Base-by-base conservation (phyloP, 208 protist species). In the Endotrypanum monterogeii region DNA sequence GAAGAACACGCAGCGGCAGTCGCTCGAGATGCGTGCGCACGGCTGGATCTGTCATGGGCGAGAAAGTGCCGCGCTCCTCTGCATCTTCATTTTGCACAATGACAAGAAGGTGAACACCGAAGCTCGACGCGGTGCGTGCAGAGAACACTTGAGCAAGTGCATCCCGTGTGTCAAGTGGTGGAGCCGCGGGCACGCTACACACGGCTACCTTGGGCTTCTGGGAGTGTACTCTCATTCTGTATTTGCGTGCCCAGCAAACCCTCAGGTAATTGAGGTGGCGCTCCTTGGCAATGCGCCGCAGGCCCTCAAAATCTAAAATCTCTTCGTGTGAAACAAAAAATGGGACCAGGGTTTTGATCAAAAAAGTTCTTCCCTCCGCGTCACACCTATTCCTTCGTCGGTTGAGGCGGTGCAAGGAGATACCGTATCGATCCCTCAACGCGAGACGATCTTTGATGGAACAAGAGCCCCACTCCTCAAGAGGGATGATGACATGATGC, bases 1-100 rank as follows among this genome's bases (percentile, higher is more conserved):
- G 65, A 44, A 88, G 60, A 2, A 67, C 58, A 2, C 72, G 32
- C 44, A 88, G 73, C 1, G 83, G 83, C 14, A 85, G 35, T 4
- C 48, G 70, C 18, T 52, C 11, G 41, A 86, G 62, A 32, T 62
- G 76, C 25, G 66, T 66, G 32, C 56, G 67, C 44, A 76, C 37
- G 3, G 65, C 51, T 25, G 28, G 65, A 67, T 56, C 35, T 25
- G n/a, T 51, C 37, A 41, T 35, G 8, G 62, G 18, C 41, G 12
- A 11, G 32, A 35, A 9, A 18, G 11, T 11, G 41, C 63, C 32
- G 25, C 54, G 44, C 30, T 57, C 28, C 52, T 52, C 58, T 20
- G 41, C 50, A 1, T 71, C 62, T 39, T 78, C 73, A 6, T 46
- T 50, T 66, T 78, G 73, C 18, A 79, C 61, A 16, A 18, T 62